Base-by-base conservation (phyloP, 768 basidiomycete species). In the Lyophyllum semitale region DNA sequence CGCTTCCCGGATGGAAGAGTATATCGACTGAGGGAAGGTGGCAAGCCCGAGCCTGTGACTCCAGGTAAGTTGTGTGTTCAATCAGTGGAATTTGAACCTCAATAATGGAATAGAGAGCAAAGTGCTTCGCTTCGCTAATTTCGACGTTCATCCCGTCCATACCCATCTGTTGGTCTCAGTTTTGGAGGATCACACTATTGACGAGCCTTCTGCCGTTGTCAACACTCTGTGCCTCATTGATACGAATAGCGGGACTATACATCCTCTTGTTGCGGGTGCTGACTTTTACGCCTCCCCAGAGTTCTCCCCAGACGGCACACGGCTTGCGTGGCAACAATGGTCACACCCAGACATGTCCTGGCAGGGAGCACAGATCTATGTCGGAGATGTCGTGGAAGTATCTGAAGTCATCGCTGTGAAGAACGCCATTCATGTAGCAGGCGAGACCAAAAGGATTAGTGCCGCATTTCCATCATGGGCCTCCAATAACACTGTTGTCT, bases 171-270 rank as follows among this genome's bases (percentile, higher is more conserved):
- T 91, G 5, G 78, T 87, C 1, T 77, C 85, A 1, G 68, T 91
- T 40, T 72, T 85, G 23, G 90, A 93, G 63, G 89, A 92, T 60
- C 89, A 91, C 68, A 89, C 85, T 0, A 63, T 69, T 38, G 78
- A 77, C 37, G 68, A 63, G 2, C 84, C 86, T 0, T 64, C 81
- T 3, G 64, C 78, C 22, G 77, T 89, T n/a, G 73, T 80, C 25
- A 91, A 80, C 53, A 76, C 76, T 0, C 79, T 93, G 32, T 77
- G 77, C 48, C 62, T 85, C 50, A 78, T 93, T 60, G 73, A 87
- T 66, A 77, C 77, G 0, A 53, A 59, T 1, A 69, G 73, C 5
- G 76, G 80, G 58, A 68, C 70, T 0, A 65, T 87, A 1, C 67
- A 73, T 7, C 68, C 78, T 4, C 68, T 91, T 37, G 47, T 71